Base-by-base conservation (phyloP, 768 basidiomycete species). In the Leucosporidium creatinivorum region DNA sequence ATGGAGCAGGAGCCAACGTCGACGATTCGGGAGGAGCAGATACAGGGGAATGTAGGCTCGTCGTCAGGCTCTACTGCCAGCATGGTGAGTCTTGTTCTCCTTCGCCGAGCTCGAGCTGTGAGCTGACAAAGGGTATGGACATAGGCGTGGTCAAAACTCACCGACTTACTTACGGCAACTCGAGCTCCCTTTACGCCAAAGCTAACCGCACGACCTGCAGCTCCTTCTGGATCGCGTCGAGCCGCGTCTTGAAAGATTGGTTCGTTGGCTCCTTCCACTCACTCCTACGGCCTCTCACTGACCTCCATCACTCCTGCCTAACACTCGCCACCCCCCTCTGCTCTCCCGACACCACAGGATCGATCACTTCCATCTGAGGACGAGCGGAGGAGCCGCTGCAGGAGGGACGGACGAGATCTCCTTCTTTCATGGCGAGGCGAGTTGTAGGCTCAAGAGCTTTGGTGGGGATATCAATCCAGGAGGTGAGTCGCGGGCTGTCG, bases 71-170 rank as follows among this genome's bases (percentile, higher is more conserved):
- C 9, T 39, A 61, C 26, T 72, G 70, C 55, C 61, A 66, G 31
- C 70, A 72, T 23, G 64, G 70, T 71, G 28, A 58, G 31, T 31
- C 17, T 19, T 58, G 48, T 3, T 33, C 36, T 58, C 36, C 44
- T 23, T 25, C 47, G 15, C 44, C 18, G 21, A 15, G 7, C 50
- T 52, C n/a, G 7, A 25, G 33, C 33, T 8, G n/a, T 1, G 31
- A 8, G 30, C 30, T 28, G 30, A 31, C 15, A 56, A 7, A 8
- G 21, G 17, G 13, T 5, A 21, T 12, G 17, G 13, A 2, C n/a
- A 33, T 49, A 73, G 71, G 68, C 25, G 56, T 73, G 23, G 55
- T 69, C 52, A 73, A 73, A 57, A 69, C 68, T 13, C 71, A 73
- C 31, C 56, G 66, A 33, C 57, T 73, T 44, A 69, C 71, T 1